Percentiles rank a stretch among this genome's conserved stretches.
Evolutionary conservation across 2,329 filamentous ascomycete species (phyloP).

Genomic region (Cytospora chrysosperma): DNA sequence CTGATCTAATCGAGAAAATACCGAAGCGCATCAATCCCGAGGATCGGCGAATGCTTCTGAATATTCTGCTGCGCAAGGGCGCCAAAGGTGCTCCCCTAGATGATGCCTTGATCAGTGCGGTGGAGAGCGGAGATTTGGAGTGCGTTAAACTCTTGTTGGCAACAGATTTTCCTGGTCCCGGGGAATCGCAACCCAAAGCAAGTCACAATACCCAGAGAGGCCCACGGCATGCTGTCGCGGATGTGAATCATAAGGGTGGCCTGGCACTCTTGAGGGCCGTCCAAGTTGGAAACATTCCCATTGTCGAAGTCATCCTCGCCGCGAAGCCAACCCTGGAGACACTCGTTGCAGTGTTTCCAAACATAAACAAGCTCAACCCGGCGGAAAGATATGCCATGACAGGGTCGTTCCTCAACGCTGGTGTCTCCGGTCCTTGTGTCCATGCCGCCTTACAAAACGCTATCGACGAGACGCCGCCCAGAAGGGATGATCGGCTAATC

Average conservation of each 20-base stretch:
- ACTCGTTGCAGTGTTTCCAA: conserved; percentile 48
- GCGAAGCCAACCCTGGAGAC: conserved; percentile 48
- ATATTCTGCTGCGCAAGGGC: conserved; percentile 49
- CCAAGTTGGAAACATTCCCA: conserved; percentile 42
- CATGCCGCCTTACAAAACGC: conserved; percentile 52
- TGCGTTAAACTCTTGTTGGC: conserved; percentile 51
- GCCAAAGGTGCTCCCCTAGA: conserved; percentile 47
- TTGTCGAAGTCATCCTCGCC: conserved; percentile 47
- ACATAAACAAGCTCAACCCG: conserved; percentile 43
- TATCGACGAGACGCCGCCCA: conserved; percentile 47
- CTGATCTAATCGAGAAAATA: conserved; percentile 49
- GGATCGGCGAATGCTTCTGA: conserved; percentile 45
- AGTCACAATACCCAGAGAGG: conserved; percentile 32
- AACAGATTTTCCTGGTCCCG: conserved; percentile 43
- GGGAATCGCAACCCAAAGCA: conserved; percentile 26
- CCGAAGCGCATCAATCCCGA: conserved; percentile 47
- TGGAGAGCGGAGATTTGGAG: conserved; percentile 46
- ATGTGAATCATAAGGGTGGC: conserved; percentile 52
- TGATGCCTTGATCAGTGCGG: conserved; percentile 51
- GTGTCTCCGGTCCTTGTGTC: conserved; percentile 46
- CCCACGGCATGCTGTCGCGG: conserved; percentile 48
- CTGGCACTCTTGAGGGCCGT: conserved; percentile 52
- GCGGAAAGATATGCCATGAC: conserved; percentile 48
- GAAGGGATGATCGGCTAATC: conserved; percentile 52
- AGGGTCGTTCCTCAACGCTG: conserved; percentile 49